Base-by-base conservation (phyloP, 2,329 filamentous ascomycete species). In the Diaporthe nobilis region DNA sequence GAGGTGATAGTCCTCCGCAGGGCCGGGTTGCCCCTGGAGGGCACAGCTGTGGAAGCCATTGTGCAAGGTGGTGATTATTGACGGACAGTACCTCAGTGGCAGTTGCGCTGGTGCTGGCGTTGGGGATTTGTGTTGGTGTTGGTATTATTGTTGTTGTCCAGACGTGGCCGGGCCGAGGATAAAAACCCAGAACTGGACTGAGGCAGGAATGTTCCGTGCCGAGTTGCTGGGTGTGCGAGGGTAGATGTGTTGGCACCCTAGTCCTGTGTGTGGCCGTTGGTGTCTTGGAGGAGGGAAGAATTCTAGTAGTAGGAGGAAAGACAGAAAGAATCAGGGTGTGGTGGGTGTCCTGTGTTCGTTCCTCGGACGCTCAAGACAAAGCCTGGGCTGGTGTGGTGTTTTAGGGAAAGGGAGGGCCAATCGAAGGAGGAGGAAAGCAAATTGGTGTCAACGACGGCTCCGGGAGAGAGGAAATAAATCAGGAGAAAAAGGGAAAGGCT, bases 1-100 rank as follows among this genome's bases (percentile, higher is more conserved):
- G 85, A 82, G 25, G 86, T 87, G 78, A 85, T 81, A 73, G 87
- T 88, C 75, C 89, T 87, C 80, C 88, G 87, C 72, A 89, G 84
- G 82, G 84, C 83, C 75, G 85, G 81, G 78, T 85, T 79, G 81
- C 85, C 83, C 77, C 78, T 76, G 74, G 87, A 85, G 75, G 87
- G 81, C 31, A 75, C 76, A 65, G 83, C 84, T 77, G 85, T 80
- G 75, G 87, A 83, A 80, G 88, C 85, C 89, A 90, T 90, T 53
- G 17, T 80, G 58, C 9, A 49, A 28, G 31, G 28, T 22, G 44
- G 44, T 49, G 51, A 37, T 51, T 67, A 20, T 51, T 31, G 44
- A 53, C 22, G 31, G 15, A 10, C 13, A 53, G 70, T 28, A 51
- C 22, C 37, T 20, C n/a, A 20, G 28, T 47, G n/a, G 25, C 6